Evolutionary conservation across 225 moss, liverwort and hornwort species (phyloP), one percentile per base, ranked within the genome.

Genomic region (Bryoerythrophyllum caledonicum): DNA sequence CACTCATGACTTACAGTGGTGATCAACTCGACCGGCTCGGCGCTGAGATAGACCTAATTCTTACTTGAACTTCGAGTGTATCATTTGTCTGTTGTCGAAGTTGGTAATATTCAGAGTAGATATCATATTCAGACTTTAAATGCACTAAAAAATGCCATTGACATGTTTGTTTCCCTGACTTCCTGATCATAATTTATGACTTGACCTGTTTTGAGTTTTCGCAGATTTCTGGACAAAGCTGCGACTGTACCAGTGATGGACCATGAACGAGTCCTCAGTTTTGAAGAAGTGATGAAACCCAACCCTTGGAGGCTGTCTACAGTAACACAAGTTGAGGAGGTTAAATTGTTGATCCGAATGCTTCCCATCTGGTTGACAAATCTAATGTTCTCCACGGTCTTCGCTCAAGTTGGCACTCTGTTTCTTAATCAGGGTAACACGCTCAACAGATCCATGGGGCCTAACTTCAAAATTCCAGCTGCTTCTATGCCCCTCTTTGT

Each of bases 311-410:
- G 82, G 79, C 67, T 95, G 49, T 99, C 95, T 71, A 88, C 90
- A 67, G 95, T 99, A 72, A 99, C 99, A 11, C 95, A 95, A 82
- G 95, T 95, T 17, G 99, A 99, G 88, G 95, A 99, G 80, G 95
- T 99, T 44, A 99, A 99, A 77, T 78, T 99, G 25, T 71, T 99
- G 67, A 82, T 95, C 63, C 89, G 99, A 68, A 89, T 95, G 90
- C 89, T 99, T 23, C 99, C 99, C 9, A 95, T 99, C 40, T 99
- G 99, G 99, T 62, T 99, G 54, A 99, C 99, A 3, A 99, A 99
- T 80, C 80, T 99, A 25, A 99, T 99, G 99, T 99, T 99, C 74
- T 95, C 99, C 26, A 89, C 95, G 9, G 99, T 99, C 15, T 99
- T 99, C 65, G 94, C 99, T 67, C 99, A 99, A 84, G 87, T 90